A percentile compares a stretch with the other conserved stretches of the same genome.
These are phyloP conservation scores for Blastobotrys mokoenaii DNA, from an alignment of 805 yeast genomes.

Conservation along the genomic window DNA sequence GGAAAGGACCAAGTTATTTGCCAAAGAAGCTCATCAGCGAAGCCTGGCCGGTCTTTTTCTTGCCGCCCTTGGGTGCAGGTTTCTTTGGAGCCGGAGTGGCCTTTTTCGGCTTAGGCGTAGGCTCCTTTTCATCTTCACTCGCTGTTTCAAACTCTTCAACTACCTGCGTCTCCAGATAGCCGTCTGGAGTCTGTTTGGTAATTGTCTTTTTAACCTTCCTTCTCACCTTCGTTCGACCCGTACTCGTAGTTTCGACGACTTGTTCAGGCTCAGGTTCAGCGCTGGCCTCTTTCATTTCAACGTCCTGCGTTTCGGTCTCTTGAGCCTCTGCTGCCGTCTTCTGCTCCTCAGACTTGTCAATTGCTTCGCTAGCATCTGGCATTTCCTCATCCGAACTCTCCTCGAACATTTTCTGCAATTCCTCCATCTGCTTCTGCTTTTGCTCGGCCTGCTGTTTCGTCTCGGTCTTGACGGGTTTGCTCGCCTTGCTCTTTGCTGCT, in stretches of 20 bases:
- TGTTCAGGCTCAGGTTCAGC: constrained; percentile 2
- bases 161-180: constrained; percentile 11
- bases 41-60: constrained; percentile 13
- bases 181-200: constrained; percentile 4
- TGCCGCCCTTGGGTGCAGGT: constrained; percentile 7
- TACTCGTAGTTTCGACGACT: constrained; percentile 1
- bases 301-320: not conserved
- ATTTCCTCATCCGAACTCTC: constrained; percentile 10
- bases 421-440: not conserved
- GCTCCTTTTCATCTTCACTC: constrained; percentile 9
- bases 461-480: not conserved
- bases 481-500: not conserved
- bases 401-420: constrained; percentile 1
- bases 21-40: constrained; percentile 34
- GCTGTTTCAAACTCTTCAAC: constrained; percentile 14
- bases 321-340: constrained; percentile 8
- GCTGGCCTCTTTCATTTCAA: constrained; percentile 3
- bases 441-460: not conserved
- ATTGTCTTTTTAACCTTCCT: constrained; percentile 12
- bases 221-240: constrained; percentile 8
- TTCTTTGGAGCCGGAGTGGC: constrained; percentile 6
- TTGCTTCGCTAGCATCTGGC: constrained; percentile 6
- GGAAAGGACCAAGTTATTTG: not conserved
- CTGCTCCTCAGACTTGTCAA: constrained; percentile 5
- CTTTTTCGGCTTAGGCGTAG: constrained; percentile 1